Conservation (phyloP, 495 filamentous ascomycete species). For the Penicillium cosmopolitanum region DNA sequence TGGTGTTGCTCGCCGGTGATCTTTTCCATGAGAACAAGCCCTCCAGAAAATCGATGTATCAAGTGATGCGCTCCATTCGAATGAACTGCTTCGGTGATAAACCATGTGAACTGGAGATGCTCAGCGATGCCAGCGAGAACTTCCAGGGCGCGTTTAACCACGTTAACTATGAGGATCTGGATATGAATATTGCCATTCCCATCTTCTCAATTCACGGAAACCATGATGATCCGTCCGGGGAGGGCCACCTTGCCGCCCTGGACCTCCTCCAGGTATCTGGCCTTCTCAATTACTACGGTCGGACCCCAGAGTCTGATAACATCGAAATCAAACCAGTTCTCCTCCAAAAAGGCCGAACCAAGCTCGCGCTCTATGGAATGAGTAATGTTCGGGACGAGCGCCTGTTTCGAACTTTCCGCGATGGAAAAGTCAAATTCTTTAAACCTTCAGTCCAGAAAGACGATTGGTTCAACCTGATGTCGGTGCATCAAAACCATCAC, state of each 20-base stretch:
- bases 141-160: slow-evolving; percentile 85
- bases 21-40: slow-evolving; percentile 99
- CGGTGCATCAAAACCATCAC: slow-evolving; percentile 95
- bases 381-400: slow-evolving; percentile 97
- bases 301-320: slow-evolving; percentile 88
- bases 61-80: slow-evolving; percentile 91
- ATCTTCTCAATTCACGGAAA: slow-evolving; percentile 99
- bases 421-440: slow-evolving; percentile 92
- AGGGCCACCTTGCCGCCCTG: slow-evolving; percentile 85
- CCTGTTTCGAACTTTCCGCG: slow-evolving; percentile 88
- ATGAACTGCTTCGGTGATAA: slow-evolving; percentile 94
- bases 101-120: slow-evolving; percentile 91
- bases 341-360: slow-evolving; percentile 91
- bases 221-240: slow-evolving; percentile 95
- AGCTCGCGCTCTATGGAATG: slow-evolving; percentile 92
- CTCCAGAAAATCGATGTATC: slow-evolving; percentile 93
- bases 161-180: slow-evolving; percentile 96
- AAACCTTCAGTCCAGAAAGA: slow-evolving; percentile 77
- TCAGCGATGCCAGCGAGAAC: slow-evolving; percentile 87
- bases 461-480: slow-evolving; percentile 97
- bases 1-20: slow-evolving; percentile 93
- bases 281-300: slow-evolving; percentile 93
- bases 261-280: slow-evolving; percentile 91
- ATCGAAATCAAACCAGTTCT: slow-evolving; percentile 89
- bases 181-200: slow-evolving; percentile 97